A percentile compares a stretch with the other conserved stretches of the same genome.
Conservation (phyloP, 2,329 filamentous ascomycete species). For the Cylindrodendrum hubeiense region DNA sequence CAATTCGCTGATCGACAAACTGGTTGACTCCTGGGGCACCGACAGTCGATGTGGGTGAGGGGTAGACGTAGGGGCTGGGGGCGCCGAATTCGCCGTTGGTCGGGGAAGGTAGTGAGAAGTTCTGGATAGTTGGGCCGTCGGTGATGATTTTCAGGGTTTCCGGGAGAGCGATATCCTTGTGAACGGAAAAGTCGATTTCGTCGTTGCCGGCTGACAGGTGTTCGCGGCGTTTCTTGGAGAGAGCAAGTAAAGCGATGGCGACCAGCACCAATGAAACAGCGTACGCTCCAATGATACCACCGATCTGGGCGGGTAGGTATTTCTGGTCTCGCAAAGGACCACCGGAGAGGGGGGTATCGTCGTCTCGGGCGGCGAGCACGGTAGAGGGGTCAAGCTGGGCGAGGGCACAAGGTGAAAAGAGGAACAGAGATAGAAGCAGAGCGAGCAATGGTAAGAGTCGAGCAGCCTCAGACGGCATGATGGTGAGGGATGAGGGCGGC, state of each 20-base stretch:
- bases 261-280: conserved; percentile 81
- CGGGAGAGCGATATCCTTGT: conserved; percentile 38
- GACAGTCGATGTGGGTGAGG: conserved; percentile 60
- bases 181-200: conserved; percentile 58
- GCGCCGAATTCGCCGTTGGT: conserved; percentile 49
- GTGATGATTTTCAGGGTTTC: conserved; percentile 38
- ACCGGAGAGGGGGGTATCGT: conserved; percentile 69
- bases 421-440: conserved; percentile 44
- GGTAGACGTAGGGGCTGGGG: conserved; percentile 58
- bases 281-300: conserved; percentile 87
- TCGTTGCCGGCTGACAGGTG: conserved; percentile 66
- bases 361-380: conserved; percentile 42
- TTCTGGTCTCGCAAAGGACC: conserved; percentile 70
- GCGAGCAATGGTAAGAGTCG: conserved; percentile 44
- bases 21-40: conserved; percentile 70
- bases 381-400: conserved; percentile 47
- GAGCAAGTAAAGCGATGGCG: conserved; percentile 72
- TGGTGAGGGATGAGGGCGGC: conserved; percentile 47
- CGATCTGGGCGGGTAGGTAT: conserved; percentile 84
- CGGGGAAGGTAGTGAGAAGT: conserved; percentile 63
- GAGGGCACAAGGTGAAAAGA: conserved; percentile 45
- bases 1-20: conserved; percentile 81
- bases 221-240: conserved; percentile 68
- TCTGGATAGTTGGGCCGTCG: conserved; percentile 50
- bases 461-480: conserved; percentile 53